Conservation (phyloP, 257 asterid species). For the Petrea volubilis region DNA sequence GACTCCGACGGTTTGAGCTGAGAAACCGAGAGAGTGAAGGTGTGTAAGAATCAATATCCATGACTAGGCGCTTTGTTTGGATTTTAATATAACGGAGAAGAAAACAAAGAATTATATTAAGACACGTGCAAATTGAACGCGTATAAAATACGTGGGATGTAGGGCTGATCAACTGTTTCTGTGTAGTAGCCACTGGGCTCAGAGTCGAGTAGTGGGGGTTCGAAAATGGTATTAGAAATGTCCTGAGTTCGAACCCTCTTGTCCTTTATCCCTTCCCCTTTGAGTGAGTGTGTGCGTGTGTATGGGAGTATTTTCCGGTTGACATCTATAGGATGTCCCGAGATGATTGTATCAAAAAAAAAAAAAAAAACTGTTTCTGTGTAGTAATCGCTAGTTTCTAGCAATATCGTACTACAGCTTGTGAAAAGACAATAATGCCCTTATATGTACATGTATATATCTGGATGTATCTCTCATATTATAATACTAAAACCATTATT, state of each 20-base stretch:
- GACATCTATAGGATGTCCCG: too few species aligned
- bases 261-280: too few species aligned
- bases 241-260: too few species aligned
- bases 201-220: too few species aligned
- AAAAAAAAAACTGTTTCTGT: too few species aligned
- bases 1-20: conserved; percentile 36
- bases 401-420: background rate
- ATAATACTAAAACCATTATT: background rate
- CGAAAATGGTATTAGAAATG: too few species aligned
- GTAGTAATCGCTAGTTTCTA: background rate
- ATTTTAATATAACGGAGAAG: conserved; percentile 42
- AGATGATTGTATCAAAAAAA: too few species aligned
- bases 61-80: conserved; percentile 17
- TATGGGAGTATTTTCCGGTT: too few species aligned
- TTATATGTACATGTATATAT: background rate
- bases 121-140: conserved; percentile 29
- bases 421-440: conserved; percentile 10
- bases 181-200: too few species aligned
- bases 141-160: conserved; percentile 6
- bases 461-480: too few species aligned
- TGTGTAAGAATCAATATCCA: conserved; percentile 41
- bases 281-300: too few species aligned
- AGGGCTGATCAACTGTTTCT: conserved; percentile 9
- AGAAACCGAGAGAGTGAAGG: conserved; percentile 32
- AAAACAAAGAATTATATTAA: conserved; percentile 39